Evolutionary conservation across 139 green algal species (phyloP).

Genomic region (Haematococcus lacustris): DNA sequence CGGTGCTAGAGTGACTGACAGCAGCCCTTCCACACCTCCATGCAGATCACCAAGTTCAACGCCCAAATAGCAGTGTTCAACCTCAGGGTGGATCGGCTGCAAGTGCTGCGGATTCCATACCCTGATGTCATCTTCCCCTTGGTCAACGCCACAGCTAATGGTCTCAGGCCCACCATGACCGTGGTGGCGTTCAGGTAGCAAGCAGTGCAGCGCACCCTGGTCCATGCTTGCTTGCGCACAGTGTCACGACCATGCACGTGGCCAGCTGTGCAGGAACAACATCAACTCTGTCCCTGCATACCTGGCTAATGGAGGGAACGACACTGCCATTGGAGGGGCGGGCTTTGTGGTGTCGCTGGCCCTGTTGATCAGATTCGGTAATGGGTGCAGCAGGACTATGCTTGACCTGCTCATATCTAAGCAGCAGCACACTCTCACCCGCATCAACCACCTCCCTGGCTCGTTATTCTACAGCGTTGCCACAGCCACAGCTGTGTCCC

Average conservation of each 20-base stretch:
- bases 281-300: slow-evolving; percentile 11
- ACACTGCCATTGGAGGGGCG: background rate
- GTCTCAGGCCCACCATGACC: slow-evolving; percentile 4
- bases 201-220: background rate
- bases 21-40: too few species aligned
- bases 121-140: slow-evolving; percentile 21
- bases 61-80: slow-evolving; percentile 18
- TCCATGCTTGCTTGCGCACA: background rate
- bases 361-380: slow-evolving; percentile 16
- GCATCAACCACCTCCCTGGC: too few species aligned
- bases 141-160: background rate
- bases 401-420: too few species aligned
- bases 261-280: slow-evolving; percentile 16
- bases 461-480: too few species aligned
- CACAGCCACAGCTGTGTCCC: too few species aligned
- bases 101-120: slow-evolving; percentile 24
- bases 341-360: slow-evolving; percentile 21
- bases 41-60: slow-evolving; percentile 10
- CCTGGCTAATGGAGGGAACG: slow-evolving; percentile 8
- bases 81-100: slow-evolving; percentile 17
- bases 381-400: background rate
- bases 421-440: too few species aligned
- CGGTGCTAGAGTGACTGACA: too few species aligned
- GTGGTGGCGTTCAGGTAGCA: slow-evolving; percentile 25
- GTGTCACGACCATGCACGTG: background rate